Evolutionary conservation across 164 flowering plant genomes (phyloP).

Genomic region (Vitis riparia): DNA sequence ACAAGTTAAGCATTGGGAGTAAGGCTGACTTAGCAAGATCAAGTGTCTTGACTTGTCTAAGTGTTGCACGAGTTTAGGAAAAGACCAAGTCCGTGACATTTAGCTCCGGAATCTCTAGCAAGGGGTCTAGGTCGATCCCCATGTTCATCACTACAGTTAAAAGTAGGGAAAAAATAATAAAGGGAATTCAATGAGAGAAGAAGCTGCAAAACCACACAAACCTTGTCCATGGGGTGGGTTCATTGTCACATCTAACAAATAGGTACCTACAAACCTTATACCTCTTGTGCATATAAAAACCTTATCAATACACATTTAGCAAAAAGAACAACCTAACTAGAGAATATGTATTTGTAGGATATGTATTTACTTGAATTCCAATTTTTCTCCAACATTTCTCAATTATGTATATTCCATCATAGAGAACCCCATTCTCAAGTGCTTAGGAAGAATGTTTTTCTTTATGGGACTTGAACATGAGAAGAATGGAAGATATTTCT

Average conservation of each 20-base stretch:
- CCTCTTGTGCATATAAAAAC: slow-evolving; percentile 43
- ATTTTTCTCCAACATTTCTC: slow-evolving; percentile 88
- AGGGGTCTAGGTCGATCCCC: slow-evolving; percentile 78
- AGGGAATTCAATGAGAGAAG: too few species aligned
- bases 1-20: too few species aligned
- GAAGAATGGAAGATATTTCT: too few species aligned
- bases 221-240: slow-evolving; percentile 98
- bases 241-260: slow-evolving; percentile 94
- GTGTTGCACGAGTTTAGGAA: too few species aligned
- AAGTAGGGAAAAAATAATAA: too few species aligned
- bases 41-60: too few species aligned
- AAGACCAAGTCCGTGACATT: too few species aligned
- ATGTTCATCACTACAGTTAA: slow-evolving; percentile 65
- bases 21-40: too few species aligned
- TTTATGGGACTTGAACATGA: slow-evolving; percentile 58
- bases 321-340: neutral
- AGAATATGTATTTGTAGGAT: too few species aligned
- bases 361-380: slow-evolving; percentile 57
- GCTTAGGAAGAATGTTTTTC: slow-evolving; percentile 88
- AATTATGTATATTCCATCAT: slow-evolving; percentile 86
- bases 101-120: slow-evolving; percentile 65
- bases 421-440: slow-evolving; percentile 74
- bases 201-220: slow-evolving; percentile 14
- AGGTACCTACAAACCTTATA: slow-evolving; percentile 75
- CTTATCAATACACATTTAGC: neutral